Evolutionary conservation across 306 rosid species (phyloP), one percentile per base, ranked within the genome.

Genomic region (Vachellia pachyceras): DNA sequence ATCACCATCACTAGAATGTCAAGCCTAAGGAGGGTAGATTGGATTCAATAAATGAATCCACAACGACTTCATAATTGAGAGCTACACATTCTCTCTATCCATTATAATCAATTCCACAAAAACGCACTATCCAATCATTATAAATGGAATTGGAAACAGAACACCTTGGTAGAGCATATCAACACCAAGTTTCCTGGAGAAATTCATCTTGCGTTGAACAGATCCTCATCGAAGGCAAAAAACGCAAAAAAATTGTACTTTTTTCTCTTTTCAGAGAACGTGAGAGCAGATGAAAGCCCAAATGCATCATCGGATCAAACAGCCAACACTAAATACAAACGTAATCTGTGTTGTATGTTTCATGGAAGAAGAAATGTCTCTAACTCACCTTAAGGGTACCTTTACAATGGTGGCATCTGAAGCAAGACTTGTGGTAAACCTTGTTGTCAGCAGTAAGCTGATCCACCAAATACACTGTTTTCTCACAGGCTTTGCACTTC

Each of bases 351-450:
- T 49, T 63, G 5, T 17, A 63, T 44, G 37, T 20, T 35, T 44
- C 37, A 20, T 22, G n/a, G 42, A 40, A 33, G 54, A 7, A 77
- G 80, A 33, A 46, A 68, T 18, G 8, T 13, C 1, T 68, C 14
- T 10, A 29, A 36, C 47, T 18, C 73, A 90, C 99, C 99, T 91
- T 93, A 82, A 95, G 98, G 80, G 97, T 93, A 63, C 97, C 91
- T 84, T 93, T 95, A 90, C 99, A 95, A 78, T 95, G 99, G 86
- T 91, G 96, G 83, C 99, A 95, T 84, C 91, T 93, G 84, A 95
- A 95, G 83, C 99, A 95, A 40, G 93, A 90, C 78, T 93, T 93
- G 85, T 95, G 99, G 76, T 90, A 95, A 73, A 91, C 93, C 83
- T 86, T 93, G 84, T 85, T 85, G 67, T 95, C 99, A 85, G 99